Evolutionary conservation across 192 early-diverging fungal species (phyloP).

Genomic region (Entomortierella beljakovae): DNA sequence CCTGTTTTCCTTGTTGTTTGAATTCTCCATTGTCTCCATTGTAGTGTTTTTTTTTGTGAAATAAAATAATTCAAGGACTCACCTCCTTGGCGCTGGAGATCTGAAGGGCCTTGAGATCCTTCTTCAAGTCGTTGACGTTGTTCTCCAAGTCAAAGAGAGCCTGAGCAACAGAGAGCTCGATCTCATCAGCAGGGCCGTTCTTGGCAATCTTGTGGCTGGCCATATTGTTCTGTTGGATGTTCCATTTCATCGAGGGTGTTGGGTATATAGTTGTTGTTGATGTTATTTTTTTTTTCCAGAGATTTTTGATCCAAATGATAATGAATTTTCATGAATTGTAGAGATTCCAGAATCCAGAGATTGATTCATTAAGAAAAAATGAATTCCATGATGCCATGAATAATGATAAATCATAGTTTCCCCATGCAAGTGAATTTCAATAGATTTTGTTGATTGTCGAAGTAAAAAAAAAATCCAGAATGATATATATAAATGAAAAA

Average conservation of each 20-base stretch:
- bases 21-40: too few relatives aligned
- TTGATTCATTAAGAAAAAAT: neutral
- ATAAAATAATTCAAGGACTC: slow-evolving; percentile 40
- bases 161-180: slow-evolving; percentile 96
- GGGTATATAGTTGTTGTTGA: neutral
- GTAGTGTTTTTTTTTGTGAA: too few relatives aligned
- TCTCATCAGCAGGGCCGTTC: slow-evolving; percentile 73
- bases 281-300: too few relatives aligned
- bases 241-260: neutral
- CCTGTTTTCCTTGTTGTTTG: too few relatives aligned
- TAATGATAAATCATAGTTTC: slow-evolving; percentile 24
- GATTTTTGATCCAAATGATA: too few relatives aligned
- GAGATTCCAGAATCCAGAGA: neutral
- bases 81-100: slow-evolving; percentile 96
- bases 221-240: slow-evolving; percentile 41
- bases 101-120: slow-evolving; percentile 95
- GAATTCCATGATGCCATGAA: neutral
- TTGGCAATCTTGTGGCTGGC: slow-evolving; percentile 59
- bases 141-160: slow-evolving; percentile 95
- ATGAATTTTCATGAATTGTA: neutral
- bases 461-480: neutral
- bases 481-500: slow-evolving; percentile 14
- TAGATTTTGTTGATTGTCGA: neutral
- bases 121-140: slow-evolving; percentile 97
- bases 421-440: neutral